Percentiles rank a stretch among this genome's conserved stretches.
Conservation (phyloP, 2,329 filamentous ascomycete species). For the Aspergillus latus region DNA sequence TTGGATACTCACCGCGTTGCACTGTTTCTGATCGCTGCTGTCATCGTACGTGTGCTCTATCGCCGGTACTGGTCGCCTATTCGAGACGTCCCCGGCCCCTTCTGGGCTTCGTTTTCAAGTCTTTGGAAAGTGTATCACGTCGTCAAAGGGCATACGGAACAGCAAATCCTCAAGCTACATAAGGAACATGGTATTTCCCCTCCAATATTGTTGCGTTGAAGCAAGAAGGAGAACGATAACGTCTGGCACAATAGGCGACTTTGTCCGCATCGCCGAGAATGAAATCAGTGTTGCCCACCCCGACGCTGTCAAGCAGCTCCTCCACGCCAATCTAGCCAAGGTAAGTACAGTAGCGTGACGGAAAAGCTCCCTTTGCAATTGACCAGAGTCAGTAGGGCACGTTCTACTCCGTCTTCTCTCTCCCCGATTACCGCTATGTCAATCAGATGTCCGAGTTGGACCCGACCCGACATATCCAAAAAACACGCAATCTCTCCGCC, state of each 20-base stretch:
- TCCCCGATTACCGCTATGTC: slow-evolving; percentile 44
- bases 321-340: slow-evolving; percentile 30
- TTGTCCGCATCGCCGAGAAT: slow-evolving; percentile 47
- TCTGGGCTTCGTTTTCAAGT: slow-evolving; percentile 41
- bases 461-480: slow-evolving; percentile 36
- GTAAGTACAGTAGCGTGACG: slow-evolving; percentile 1
- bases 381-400: slow-evolving; percentile 19
- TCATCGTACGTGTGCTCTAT: slow-evolving; percentile 7
- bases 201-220: neutral
- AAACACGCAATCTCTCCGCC: slow-evolving; percentile 33
- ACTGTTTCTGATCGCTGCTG: neutral
- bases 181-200: slow-evolving; percentile 38
- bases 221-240: neutral
- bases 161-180: slow-evolving; percentile 38
- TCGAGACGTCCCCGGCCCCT: slow-evolving; percentile 45
- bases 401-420: slow-evolving; percentile 38
- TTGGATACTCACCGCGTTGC: neutral
- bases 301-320: slow-evolving; percentile 40
- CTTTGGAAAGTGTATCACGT: slow-evolving; percentile 44
- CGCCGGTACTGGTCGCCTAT: slow-evolving; percentile 51
- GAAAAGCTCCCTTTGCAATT: too few relatives aligned
- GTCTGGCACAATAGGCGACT: slow-evolving; percentile 29
- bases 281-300: slow-evolving; percentile 49
- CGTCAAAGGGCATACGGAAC: slow-evolving; percentile 41
- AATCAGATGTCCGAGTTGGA: slow-evolving; percentile 43